A percentile compares a stretch with the other conserved stretches of the same genome.
phyloP scores from a whole-genome alignment of 2,329 filamentous ascomycete genomes.

The Penicillium psychrosexuale region DNA sequence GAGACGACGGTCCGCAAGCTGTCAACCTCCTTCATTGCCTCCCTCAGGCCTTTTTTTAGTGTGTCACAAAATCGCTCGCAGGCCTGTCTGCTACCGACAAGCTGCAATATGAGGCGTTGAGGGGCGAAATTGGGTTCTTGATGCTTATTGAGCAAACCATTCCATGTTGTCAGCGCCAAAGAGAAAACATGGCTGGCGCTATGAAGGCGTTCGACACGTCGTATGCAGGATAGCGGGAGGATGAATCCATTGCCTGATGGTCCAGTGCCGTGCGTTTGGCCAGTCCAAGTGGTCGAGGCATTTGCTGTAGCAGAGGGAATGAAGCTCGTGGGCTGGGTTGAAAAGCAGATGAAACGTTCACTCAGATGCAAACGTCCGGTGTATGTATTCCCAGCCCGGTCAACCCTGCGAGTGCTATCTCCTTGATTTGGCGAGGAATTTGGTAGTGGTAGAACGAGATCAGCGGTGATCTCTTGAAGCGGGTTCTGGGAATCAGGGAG shows the following conservation, averaged over 20 bases:
- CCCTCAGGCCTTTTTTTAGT: constrained; percentile 82
- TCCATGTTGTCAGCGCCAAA: constrained; percentile 93
- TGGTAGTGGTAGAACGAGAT: constrained; percentile 79
- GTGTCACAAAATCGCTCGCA: constrained; percentile 97
- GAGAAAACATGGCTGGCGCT: constrained; percentile 92
- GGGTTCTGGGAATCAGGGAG: constrained; percentile 89
- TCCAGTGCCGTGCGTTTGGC: constrained; percentile 87
- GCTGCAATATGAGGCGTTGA: constrained; percentile 86
- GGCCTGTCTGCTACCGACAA: constrained; percentile 80
- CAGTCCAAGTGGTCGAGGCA: constrained; percentile 80
- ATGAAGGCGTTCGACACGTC: constrained; percentile 86
- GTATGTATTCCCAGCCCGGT: constrained; percentile 75
- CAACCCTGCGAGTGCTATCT: constrained; percentile 56
- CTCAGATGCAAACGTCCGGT: constrained; percentile 89
- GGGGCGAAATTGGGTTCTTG: constrained; percentile 61
- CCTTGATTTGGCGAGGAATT: constrained; percentile 59
- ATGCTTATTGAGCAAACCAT: constrained; percentile 60
- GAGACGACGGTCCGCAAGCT: constrained; percentile 75
- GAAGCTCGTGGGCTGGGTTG: constrained; percentile 87
- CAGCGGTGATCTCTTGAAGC: constrained; percentile 92
- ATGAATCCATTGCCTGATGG: constrained; percentile 95
- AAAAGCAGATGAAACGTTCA: constrained; percentile 95
- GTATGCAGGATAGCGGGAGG: constrained; percentile 84
- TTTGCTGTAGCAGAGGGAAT: constrained; percentile 72
- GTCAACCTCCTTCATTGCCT: constrained; percentile 82